A percentile compares a stretch with the other conserved stretches of the same genome.
Conservation (phyloP, 2,329 filamentous ascomycete species). For the Plenodomus biglobosus region DNA sequence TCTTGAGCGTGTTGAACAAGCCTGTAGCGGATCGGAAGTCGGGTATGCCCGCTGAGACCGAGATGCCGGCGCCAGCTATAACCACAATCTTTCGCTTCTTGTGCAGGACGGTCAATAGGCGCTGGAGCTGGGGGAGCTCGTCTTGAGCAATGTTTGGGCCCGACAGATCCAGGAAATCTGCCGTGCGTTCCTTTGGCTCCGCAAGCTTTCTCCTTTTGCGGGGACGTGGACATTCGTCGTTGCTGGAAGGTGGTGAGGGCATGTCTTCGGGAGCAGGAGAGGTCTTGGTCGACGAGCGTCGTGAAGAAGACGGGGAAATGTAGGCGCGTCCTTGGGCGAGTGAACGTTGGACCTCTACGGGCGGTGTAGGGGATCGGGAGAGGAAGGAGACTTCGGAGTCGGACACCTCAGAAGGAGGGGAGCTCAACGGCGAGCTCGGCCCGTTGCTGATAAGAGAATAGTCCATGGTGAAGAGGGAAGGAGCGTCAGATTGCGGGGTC, state of each 20-base stretch:
- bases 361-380: conserved; percentile 37
- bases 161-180: conserved; percentile 76
- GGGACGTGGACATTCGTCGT: conserved; percentile 67
- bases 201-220: conserved; percentile 70
- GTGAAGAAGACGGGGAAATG: conserved; percentile 48
- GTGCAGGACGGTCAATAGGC: conserved; percentile 72
- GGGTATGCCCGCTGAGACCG: conserved; percentile 92
- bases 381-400: conserved; percentile 36
- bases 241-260: conserved; percentile 48
- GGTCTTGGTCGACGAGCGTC: conserved; percentile 49
- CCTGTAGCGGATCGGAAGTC: conserved; percentile 93
- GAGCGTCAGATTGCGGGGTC: conserved; percentile 4
- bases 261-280: conserved; percentile 52
- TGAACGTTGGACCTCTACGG: conserved; percentile 33
- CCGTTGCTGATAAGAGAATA: conserved; percentile 16
- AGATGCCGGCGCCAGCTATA: conserved; percentile 94
- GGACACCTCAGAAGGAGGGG: conserved; percentile 42
- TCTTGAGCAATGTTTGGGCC: conserved; percentile 54
- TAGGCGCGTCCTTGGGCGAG: conserved; percentile 33
- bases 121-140: conserved; percentile 65
- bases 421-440: conserved; percentile 46
- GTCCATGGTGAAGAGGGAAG: conserved; percentile 33
- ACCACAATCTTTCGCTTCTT: conserved; percentile 97
- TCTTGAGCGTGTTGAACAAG: conserved; percentile 81
- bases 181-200: conserved; percentile 67